phyloP scores from a whole-genome alignment of 2,329 filamentous ascomycete genomes.

The Talaromyces atroroseus region DNA sequence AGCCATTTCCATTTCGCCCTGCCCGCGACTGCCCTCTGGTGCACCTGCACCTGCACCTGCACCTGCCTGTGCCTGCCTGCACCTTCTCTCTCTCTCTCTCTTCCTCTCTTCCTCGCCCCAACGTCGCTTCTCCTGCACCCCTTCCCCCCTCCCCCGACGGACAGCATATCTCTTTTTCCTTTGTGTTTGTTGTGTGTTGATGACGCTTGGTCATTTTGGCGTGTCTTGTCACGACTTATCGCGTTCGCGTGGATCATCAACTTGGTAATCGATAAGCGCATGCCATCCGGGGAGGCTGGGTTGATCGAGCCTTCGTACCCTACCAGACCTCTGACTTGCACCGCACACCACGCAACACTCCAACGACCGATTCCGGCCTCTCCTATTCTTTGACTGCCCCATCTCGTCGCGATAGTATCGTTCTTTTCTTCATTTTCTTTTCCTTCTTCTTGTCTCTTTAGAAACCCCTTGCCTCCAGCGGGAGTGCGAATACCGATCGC shows the following conservation, averaged over 20 bases:
- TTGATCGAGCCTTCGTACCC: neutral
- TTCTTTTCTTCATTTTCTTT: constrained; percentile 6
- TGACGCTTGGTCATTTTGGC: constrained; percentile 5
- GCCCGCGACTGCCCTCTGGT: neutral
- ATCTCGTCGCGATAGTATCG: constrained; percentile 9
- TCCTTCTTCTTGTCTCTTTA: neutral
- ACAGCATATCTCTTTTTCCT: constrained; percentile 13
- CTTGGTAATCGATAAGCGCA: constrained; percentile 12
- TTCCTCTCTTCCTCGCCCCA: constrained; percentile 12
- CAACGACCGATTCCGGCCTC: constrained; percentile 14
- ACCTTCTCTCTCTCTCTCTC: constrained; percentile 1
- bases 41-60: neutral
- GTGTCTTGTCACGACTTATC: constrained; percentile 5
- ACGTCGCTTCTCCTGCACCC: constrained; percentile 14
- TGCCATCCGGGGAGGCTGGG: constrained; percentile 12
- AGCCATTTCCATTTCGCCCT: neutral
- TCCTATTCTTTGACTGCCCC: constrained; percentile 9
- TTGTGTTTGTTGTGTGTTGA: constrained; percentile 13
- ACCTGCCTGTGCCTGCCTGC: no score
- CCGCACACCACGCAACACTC: constrained; percentile 1
- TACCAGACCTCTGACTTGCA: neutral
- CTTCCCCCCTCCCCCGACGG: constrained; percentile 15
- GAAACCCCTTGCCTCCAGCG: neutral
- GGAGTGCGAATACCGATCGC: neutral
- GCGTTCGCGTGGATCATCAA: constrained; percentile 13